Evolutionary conservation across 2,329 filamentous ascomycete species (phyloP).

Genomic region (Alternaria sp.): DNA sequence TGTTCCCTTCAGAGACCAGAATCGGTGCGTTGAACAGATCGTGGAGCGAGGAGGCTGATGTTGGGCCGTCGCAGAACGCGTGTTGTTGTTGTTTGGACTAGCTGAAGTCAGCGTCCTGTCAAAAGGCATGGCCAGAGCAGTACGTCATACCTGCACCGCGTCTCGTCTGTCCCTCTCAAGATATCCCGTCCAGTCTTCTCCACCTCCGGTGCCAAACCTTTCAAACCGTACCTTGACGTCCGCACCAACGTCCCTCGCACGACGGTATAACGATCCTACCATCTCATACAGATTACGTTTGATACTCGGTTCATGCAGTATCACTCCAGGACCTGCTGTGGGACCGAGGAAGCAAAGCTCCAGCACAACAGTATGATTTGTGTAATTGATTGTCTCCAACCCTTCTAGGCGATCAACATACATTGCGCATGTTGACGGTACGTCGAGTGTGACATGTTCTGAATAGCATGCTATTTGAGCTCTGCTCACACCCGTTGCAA

Average conservation of each 20-base stretch:
- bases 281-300: not conserved
- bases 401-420: not conserved
- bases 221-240: not conserved
- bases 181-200: not conserved
- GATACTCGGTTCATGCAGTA: not conserved
- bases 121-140: not conserved
- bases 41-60: not conserved
- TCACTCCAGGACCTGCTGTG: not conserved
- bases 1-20: not conserved
- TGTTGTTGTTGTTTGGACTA: not conserved
- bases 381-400: not conserved
- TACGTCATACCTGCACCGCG: not conserved
- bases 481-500: not conserved
- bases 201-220: not conserved
- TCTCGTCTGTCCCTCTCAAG: not conserved
- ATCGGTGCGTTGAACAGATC: not conserved
- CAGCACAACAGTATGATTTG: not conserved
- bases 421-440: not conserved
- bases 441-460: not conserved
- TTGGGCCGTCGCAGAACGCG: not conserved
- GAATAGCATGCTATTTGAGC: not conserved
- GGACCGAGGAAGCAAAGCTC: not conserved
- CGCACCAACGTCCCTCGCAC: not conserved
- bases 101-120: not conserved
- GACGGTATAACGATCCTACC: not conserved